Conservation (phyloP, 2,329 filamentous ascomycete genomes). For the Fusarium phyllophilum region DNA sequence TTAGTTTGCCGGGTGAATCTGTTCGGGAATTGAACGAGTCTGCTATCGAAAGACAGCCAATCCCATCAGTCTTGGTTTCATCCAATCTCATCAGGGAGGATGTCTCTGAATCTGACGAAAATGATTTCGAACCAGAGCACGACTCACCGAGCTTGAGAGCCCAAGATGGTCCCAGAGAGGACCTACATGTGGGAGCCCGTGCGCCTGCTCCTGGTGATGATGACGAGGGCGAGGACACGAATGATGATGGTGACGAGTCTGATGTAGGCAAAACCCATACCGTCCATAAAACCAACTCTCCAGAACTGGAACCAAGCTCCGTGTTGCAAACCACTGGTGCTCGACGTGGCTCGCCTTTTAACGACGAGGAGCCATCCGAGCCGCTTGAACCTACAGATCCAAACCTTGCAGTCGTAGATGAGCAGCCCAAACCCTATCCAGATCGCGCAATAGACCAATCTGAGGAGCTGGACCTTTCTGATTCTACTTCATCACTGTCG, state of each 20-base stretch:
- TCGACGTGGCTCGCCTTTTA: background rate
- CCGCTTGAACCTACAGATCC: background rate
- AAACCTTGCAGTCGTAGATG: background rate
- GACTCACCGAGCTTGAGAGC: background rate
- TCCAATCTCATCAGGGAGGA: background rate
- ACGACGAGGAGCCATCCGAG: background rate
- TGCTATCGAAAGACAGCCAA: background rate
- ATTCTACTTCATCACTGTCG: conserved; percentile 2
- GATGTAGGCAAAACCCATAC: background rate
- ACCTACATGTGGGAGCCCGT: background rate
- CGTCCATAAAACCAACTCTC: background rate
- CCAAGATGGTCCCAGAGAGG: background rate
- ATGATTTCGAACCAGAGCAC: conserved; percentile 3
- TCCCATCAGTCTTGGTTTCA: background rate
- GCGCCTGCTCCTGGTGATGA: background rate
- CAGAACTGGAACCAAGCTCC: background rate
- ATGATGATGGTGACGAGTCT: background rate
- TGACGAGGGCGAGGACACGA: background rate
- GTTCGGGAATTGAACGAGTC: background rate
- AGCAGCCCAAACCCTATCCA: background rate
- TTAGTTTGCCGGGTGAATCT: background rate
- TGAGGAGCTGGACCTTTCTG: background rate
- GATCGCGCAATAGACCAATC: background rate
- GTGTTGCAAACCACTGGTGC: background rate
- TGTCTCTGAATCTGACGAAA: background rate